Evolutionary conservation across 139 green algal species (phyloP).

Genomic region (Spirogloea muscicola): DNA sequence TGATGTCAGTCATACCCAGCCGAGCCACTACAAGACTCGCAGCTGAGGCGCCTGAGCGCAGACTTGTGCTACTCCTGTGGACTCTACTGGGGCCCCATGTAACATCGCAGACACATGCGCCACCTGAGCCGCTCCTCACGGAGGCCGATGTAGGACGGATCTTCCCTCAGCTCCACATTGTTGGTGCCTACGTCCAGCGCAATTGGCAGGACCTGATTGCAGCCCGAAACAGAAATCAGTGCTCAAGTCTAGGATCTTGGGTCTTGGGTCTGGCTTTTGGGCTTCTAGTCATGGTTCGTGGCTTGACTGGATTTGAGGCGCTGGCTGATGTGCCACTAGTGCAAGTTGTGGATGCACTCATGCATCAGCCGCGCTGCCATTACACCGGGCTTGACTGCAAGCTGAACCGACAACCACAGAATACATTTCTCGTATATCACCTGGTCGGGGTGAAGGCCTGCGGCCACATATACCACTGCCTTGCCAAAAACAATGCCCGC

Average conservation of each 20-base stretch:
- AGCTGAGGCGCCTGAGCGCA: neutral
- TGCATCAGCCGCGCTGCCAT: no score
- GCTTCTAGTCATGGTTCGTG: neutral
- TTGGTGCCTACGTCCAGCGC: slow-evolving; percentile 84
- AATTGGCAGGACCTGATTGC: slow-evolving; percentile 74
- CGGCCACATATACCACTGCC: slow-evolving; percentile 68
- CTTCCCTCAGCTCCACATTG: slow-evolving; percentile 62
- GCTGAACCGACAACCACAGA: no score
- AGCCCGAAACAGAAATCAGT: slow-evolving; percentile 58
- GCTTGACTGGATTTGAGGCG: no score
- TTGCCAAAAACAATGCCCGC: slow-evolving; percentile 79
- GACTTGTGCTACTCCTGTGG: neutral
- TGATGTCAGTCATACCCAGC: neutral
- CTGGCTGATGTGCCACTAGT: no score
- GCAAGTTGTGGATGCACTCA: no score
- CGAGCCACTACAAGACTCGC: neutral
- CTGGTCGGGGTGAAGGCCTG: slow-evolving; percentile 64
- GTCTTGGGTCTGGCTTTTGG: neutral
- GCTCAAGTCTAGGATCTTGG: neutral
- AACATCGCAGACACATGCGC: slow-evolving; percentile 31
- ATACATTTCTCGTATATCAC: no score
- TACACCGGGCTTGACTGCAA: no score
- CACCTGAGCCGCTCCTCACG: slow-evolving; percentile 64
- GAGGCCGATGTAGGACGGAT: slow-evolving; percentile 67
- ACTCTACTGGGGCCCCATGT: no score